Evolutionary conservation across 192 early-diverging fungal genomes (phyloP), one percentile per base, ranked within the genome.

Genomic region (Cladochytrium replicatum): DNA sequence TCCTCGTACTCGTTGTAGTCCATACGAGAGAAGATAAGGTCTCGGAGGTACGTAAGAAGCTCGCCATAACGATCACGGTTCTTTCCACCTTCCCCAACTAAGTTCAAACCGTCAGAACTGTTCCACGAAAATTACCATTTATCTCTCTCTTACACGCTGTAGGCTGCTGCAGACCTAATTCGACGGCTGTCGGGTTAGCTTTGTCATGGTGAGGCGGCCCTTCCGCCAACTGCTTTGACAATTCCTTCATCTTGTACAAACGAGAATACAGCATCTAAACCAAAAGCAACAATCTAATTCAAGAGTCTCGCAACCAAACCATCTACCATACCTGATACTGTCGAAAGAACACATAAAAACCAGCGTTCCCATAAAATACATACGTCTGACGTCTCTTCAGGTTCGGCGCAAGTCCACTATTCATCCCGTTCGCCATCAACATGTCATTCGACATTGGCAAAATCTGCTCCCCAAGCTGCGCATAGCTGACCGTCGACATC

Each of bases 261-360:
- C 95, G 78, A 9, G 69, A 76, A 61, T 91, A 96, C n/a, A 92
- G 64, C 40, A 90, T 73, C 83, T 94, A 73, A 41, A 41, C 24
- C n/a, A n/a, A n/a, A n/a, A n/a, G n/a, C 43, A 43, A 24, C 41
- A 31, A 6, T 40, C 29, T 48, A 38, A 41, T 13, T 52, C 2
- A 21, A 39, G n/a, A n/a, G n/a, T n/a, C n/a, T n/a, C n/a, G n/a
- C n/a, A n/a, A n/a, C 29, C 30, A 23, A 52, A 6, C 45, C n/a
- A 50, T 60, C 37, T 17, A 28, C 47, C n/a, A 48, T 60, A 88
- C 86, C 71, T 88, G 81, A 48, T 75, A 91, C 29, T 90, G 73
- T 32, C 94, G 68, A 59, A 98, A 75, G 46, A 98, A 92, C 41
- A 81, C 78, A 53, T 93, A 98, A 51, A 91, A 85, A n/a, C 57